Evolutionary conservation across 2,329 filamentous ascomycete genomes (phyloP).

Genomic region (Cladosporium sp.): DNA sequence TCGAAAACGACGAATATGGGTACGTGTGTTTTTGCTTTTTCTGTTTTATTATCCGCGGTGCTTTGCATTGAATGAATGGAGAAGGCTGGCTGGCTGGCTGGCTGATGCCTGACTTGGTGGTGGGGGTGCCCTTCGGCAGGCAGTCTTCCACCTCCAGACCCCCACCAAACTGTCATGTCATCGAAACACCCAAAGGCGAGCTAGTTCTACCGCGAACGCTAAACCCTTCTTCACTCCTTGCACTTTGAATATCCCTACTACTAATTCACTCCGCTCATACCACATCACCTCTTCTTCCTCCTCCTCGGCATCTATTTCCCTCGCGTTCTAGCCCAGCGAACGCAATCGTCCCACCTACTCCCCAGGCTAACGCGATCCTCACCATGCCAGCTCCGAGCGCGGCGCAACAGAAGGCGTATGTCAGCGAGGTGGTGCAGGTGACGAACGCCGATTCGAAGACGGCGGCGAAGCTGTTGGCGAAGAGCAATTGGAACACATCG

Average conservation of each 20-base stretch:
- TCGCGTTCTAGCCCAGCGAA: not conserved
- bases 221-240: not conserved
- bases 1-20: not conserved
- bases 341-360: not conserved
- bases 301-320: not conserved
- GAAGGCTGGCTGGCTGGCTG: not conserved
- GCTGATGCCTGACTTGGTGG: slow-evolving; percentile 11
- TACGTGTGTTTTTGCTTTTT: not conserved
- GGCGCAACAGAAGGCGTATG: slow-evolving; percentile 49
- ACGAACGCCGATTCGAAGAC: slow-evolving; percentile 49
- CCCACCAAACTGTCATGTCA: slow-evolving; percentile 6
- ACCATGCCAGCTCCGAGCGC: slow-evolving; percentile 46
- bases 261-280: not conserved
- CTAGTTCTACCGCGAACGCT: not conserved
- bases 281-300: not conserved
- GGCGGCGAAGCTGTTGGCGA: slow-evolving; percentile 50
- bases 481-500: slow-evolving; percentile 48
- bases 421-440: slow-evolving; percentile 48
- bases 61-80: not conserved
- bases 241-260: not conserved
- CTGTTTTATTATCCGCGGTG: not conserved
- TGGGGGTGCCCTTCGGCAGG: not conserved
- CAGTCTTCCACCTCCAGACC: not conserved
- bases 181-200: slow-evolving; percentile 10
- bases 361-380: not conserved